A percentile compares a stretch with the other conserved stretches of the same genome.
Evolutionary conservation across 2,329 filamentous ascomycete genomes (phyloP).

Genomic region (Colletotrichum nymphaeae): DNA sequence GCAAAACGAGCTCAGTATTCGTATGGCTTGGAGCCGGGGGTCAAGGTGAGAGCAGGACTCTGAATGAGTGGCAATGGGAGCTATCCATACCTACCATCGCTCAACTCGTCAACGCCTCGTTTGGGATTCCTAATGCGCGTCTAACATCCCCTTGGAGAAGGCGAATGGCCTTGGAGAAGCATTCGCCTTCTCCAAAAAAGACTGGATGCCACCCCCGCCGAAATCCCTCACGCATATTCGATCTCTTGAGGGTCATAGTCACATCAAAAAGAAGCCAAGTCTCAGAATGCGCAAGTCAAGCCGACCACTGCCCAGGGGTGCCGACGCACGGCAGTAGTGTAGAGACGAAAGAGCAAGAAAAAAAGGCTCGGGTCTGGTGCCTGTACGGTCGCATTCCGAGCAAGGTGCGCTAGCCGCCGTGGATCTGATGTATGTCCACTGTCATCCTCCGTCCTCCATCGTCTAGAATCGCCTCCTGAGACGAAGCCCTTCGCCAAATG

Average conservation of each 20-base stretch:
- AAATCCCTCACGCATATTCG: neutral
- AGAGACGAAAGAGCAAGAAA: neutral
- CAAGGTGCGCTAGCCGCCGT: constrained; percentile 17
- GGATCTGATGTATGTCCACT: neutral
- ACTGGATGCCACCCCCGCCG: neutral
- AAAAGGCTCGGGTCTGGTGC: neutral
- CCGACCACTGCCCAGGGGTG: neutral
- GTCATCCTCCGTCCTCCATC: neutral
- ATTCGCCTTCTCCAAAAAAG: neutral
- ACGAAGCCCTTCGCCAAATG: neutral
- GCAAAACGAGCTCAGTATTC: neutral
- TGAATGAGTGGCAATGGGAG: neutral
- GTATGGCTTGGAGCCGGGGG: neutral
- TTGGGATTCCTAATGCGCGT: neutral
- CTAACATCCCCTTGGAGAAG: neutral
- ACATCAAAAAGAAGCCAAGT: constrained; percentile 6
- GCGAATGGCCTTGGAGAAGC: neutral
- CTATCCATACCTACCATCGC: neutral
- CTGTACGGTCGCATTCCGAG: constrained; percentile 7
- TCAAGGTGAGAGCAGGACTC: neutral
- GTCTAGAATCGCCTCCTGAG: constrained; percentile 17
- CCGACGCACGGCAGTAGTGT: neutral
- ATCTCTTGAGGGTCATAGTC: neutral
- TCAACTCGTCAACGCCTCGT: neutral
- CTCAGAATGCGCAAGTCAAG: neutral